phyloP scores from a whole-genome alignment of 495 filamentous ascomycete genomes.

The Astrocystis sublimbata region DNA sequence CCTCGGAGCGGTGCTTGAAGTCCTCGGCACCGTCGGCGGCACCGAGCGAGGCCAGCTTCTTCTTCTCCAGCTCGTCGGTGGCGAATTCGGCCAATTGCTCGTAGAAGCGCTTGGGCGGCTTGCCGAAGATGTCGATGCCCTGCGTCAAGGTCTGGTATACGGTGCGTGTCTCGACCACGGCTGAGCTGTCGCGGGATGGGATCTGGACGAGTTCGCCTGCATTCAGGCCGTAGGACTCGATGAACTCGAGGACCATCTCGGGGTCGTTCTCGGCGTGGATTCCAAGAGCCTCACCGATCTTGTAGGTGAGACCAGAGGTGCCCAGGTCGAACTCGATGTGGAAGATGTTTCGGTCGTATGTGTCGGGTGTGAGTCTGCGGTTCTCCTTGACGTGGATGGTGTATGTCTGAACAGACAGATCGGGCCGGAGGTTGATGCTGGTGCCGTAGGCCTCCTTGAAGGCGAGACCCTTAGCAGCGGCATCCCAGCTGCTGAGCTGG shows the following conservation, averaged over 20 bases:
- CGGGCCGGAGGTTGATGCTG: conserved; percentile 72
- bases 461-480: conserved; percentile 78
- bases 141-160: conserved; percentile 91
- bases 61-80: conserved; percentile 76
- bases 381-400: conserved; percentile 93
- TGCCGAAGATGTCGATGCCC: conserved; percentile 95
- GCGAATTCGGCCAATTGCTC: conserved; percentile 88
- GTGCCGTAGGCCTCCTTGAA: conserved; percentile 96
- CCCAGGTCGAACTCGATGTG: conserved; percentile 98
- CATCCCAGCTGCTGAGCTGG: conserved; percentile 72
- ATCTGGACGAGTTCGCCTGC: conserved; percentile 84
- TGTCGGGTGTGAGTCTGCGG: conserved; percentile 79
- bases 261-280: conserved; percentile 93
- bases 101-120: conserved; percentile 96
- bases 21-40: conserved; percentile 84
- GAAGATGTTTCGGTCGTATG: conserved; percentile 98
- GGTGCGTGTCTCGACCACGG: conserved; percentile 81
- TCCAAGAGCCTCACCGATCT: conserved; percentile 97
- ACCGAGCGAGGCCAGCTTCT: conserved; percentile 71
- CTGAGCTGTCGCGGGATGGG: conserved; percentile 77
- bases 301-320: conserved; percentile 84
- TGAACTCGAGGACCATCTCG: conserved; percentile 77
- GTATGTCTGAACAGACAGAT: conserved; percentile 80
- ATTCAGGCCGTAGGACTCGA: conserved; percentile 82
- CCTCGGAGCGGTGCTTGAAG: conserved; percentile 91